Evolutionary conservation across 2,329 filamentous ascomycete genomes (phyloP), one percentile per base, ranked within the genome.

Genomic region (Monosporascus sp.): DNA sequence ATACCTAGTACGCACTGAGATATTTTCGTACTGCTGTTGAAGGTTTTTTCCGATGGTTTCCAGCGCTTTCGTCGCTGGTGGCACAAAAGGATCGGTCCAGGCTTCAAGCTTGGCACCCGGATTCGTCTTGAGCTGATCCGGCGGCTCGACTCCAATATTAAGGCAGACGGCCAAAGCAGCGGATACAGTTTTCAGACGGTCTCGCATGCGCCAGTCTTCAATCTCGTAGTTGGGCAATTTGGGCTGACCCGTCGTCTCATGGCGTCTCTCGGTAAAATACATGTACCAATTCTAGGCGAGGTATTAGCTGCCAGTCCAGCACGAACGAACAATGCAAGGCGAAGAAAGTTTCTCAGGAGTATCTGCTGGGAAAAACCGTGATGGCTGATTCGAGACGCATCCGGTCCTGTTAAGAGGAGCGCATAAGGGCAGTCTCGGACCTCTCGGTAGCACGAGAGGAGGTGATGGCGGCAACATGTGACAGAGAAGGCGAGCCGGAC

Each of bases 241-340:
- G 17, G 91, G 90, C 60, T 92, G 90, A 22, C 91, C 94, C 37
- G 90, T 93, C 22, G 90, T 94, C 69, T 97, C 94, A 72, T 99
- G 94, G 50, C 93, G 87, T 72, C 97, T 97, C 72, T 99, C 94
- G 58, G 93, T 97, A 71, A 89, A 99, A 73, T 99, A 99, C 93
- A 97, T 97, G 76, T 96, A 97, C 84, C 96, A 99, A 61, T 90
- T 95, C 88, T 96, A 71, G 51, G 55, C 34, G 31, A n/a, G 52
- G 53, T 55, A 55, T 60, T 50, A 65, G 59, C 41, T 39, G 36
- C 14, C 20, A 17, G 41, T 27, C 20, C 7, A 24, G 44, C 31
- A 22, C 20, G 25, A 31, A 47, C 31, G 46, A 38, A 20, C 15
- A 27, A 41, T 42, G 42, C 31, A 14, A 34, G 31, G 31, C 31